phyloP scores from a whole-genome alignment of 1,284 basidiomycete genomes.

The Malassezia vespertilionis region DNA sequence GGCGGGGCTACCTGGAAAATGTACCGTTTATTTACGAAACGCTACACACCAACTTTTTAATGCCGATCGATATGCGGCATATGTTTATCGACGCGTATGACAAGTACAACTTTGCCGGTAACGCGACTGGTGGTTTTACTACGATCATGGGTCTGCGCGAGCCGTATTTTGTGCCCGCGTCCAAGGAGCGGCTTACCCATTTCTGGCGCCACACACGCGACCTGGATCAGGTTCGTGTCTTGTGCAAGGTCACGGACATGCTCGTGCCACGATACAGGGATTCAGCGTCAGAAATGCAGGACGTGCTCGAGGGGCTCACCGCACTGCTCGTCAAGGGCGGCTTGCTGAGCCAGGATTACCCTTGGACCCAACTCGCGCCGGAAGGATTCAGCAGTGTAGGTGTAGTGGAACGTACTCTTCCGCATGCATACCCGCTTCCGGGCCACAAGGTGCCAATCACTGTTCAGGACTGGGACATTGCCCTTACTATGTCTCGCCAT shows the following conservation, averaged over 20 bases:
- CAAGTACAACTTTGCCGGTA: background rate
- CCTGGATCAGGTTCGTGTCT: slow-evolving; percentile 8
- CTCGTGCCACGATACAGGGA: slow-evolving; percentile 5
- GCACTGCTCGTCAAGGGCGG: slow-evolving; percentile 8
- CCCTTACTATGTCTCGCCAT: slow-evolving; percentile 14
- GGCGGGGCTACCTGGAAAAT: slow-evolving; percentile 11
- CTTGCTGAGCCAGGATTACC: slow-evolving; percentile 3
- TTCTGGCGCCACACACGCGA: background rate
- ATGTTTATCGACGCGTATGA: background rate
- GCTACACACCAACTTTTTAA: slow-evolving; percentile 11
- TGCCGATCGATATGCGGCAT: slow-evolving; percentile 8
- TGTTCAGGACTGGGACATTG: slow-evolving; percentile 9
- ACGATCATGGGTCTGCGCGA: slow-evolving; percentile 11
- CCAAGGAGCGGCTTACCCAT: background rate
- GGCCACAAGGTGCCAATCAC: slow-evolving; percentile 7
- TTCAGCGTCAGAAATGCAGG: background rate
- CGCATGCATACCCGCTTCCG: background rate
- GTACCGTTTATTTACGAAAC: slow-evolving; percentile 6
- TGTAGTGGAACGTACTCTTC: slow-evolving; percentile 7
- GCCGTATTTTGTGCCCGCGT: slow-evolving; percentile 8
- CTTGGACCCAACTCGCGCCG: slow-evolving; percentile 1
- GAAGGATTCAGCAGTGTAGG: slow-evolving; percentile 18
- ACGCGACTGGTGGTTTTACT: slow-evolving; percentile 10
- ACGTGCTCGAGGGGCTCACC: background rate
- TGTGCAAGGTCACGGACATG: slow-evolving; percentile 5